Base-by-base conservation (phyloP, 768 basidiomycete species). In the Dioszegia aurantiaca region DNA sequence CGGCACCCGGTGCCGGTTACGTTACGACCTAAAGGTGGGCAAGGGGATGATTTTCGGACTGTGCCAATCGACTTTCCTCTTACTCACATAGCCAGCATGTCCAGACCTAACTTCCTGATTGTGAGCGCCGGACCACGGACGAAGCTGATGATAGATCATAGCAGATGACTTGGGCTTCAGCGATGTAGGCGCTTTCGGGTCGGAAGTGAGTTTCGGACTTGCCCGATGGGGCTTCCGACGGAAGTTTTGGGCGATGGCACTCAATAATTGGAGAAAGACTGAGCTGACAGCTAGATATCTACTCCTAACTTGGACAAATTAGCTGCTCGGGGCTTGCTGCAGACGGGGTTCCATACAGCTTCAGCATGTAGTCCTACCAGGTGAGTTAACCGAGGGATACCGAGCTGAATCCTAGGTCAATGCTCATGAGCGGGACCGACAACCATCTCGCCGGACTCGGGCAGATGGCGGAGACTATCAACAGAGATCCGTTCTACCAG, bases 301-400 rank as follows among this genome's bases (percentile, higher is more conserved):
- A 73, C 71, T 9, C 71, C 71, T 2, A 71, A 70, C 43, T 46
- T 73, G n/a, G 67, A 73, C 56, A 54, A 58, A 21, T 55, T 73
- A 14, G 71, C 71, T 2, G 28, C 21, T 1, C 48, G 63, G 47
- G 71, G 71, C 3, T 14, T 65, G 2, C 48, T 62, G 16, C 59
- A 70, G 28, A 66, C 62, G 2, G 63, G 59, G 30, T 70, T 67
- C 39, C 65, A 68, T 55, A 65, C 67, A 2, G 67, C 67, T 6
- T 65, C 67, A 42, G 66, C 63, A 53, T 68, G 67, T 41, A 60
- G 58, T 36, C 67, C 67, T 4, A 68, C 67, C 12, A 19, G 65
- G 65, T 67, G 26, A n/a, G 64, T 6, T 33, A 6, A 6, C 33
- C 33, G 33, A 33, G 42, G n/a, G 10, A 14, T 16, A 53, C 21